Percentiles rank a stretch among this genome's conserved stretches.
Evolutionary conservation across 2,329 filamentous ascomycete species (phyloP).

Genomic region (Fulvia fulva): DNA sequence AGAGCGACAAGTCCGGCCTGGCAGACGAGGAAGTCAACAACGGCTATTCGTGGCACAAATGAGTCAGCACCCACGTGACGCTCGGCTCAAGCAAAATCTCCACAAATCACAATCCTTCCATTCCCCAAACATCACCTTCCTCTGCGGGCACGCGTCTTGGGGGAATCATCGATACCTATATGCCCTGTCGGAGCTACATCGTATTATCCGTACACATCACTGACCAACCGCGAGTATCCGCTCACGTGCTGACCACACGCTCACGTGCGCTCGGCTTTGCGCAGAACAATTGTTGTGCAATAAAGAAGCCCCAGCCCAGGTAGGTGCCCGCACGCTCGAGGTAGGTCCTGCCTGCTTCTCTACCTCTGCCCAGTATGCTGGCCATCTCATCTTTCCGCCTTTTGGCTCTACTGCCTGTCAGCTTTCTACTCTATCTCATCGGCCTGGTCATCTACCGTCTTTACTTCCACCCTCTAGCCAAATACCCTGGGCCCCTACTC

Average conservation of each 20-base stretch:
- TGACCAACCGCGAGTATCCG: neutral
- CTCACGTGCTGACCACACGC: neutral
- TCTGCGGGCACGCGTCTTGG: neutral
- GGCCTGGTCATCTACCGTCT: constrained; percentile 36
- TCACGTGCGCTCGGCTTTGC: constrained; percentile 1
- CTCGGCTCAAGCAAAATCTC: neutral
- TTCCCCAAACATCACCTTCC: neutral
- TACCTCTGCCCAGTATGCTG: neutral
- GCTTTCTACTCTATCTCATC: constrained; percentile 6
- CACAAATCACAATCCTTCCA: neutral
- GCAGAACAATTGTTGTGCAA: neutral
- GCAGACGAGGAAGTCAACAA: neutral
- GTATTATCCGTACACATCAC: neutral
- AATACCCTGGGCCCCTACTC: constrained; percentile 41
- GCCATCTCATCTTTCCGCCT: constrained; percentile 6
- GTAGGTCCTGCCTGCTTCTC: neutral
- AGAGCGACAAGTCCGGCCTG: neutral
- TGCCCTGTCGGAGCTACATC: neutral
- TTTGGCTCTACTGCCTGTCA: constrained; percentile 10
- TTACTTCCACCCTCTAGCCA: constrained; percentile 41
- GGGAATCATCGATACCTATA: neutral
- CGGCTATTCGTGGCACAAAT: neutral
- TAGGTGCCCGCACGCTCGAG: neutral
- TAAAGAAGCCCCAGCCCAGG: neutral
- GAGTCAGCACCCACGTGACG: neutral